Percentiles rank a stretch among this genome's conserved stretches.
Evolutionary conservation across 208 protist genomes (phyloP).

Genomic region (Trypanosoma vivax): DNA sequence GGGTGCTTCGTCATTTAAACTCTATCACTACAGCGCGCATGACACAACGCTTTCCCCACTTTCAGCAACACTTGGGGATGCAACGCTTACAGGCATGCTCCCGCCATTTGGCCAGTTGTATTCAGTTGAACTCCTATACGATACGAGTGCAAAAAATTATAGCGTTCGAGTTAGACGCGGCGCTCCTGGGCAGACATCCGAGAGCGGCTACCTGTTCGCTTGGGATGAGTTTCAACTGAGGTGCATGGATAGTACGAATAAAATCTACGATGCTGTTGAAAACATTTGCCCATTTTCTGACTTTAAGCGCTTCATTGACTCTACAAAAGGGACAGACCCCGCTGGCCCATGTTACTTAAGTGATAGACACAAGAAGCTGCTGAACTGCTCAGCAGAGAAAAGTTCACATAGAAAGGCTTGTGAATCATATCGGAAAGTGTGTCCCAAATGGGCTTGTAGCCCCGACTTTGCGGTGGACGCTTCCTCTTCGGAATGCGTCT

Average conservation of each 20-base stretch:
- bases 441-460: constrained; percentile 34
- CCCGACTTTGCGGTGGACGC: constrained; percentile 21
- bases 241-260: constrained; percentile 32
- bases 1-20: constrained; percentile 23
- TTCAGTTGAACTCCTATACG: constrained; percentile 56
- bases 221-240: constrained; percentile 35
- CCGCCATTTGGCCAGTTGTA: constrained; percentile 54
- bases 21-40: constrained; percentile 73
- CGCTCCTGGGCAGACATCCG: constrained; percentile 30
- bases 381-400: constrained; percentile 35
- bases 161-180: constrained; percentile 50
- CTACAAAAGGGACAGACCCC: constrained; percentile 30
- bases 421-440: constrained; percentile 32
- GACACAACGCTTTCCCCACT: constrained; percentile 57
- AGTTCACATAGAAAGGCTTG: constrained; percentile 15
- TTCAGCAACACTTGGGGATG: constrained; percentile 41
- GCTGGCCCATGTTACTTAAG: constrained; percentile 58
- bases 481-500: constrained; percentile 7
- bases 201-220: constrained; percentile 28
- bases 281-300: constrained; percentile 53
- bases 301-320: constrained; percentile 46
- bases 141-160: constrained; percentile 24
- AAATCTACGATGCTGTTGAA: constrained; percentile 25
- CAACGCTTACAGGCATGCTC: constrained; percentile 28
- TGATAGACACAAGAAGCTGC: constrained; percentile 22